phyloP scores from a whole-genome alignment of 2,329 filamentous ascomycete species.

The Colletotrichum noveboracense region DNA sequence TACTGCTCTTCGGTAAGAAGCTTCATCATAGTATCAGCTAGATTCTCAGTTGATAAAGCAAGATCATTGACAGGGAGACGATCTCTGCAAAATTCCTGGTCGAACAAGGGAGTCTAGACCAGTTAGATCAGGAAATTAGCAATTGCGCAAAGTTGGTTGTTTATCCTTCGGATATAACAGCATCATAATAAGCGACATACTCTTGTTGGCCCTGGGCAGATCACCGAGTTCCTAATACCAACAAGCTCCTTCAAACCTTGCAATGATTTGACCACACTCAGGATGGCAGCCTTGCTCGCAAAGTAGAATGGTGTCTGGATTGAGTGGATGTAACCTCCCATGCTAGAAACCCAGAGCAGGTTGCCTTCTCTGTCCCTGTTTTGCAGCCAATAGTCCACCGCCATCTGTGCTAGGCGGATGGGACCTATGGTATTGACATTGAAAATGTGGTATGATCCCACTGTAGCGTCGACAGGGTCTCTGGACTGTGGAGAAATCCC shows the following conservation, averaged over 20 bases:
- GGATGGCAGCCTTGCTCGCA: constrained; percentile 31
- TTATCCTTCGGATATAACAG: neutral
- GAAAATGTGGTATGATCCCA: constrained; percentile 28
- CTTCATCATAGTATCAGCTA: constrained; percentile 15
- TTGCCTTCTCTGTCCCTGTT: constrained; percentile 39
- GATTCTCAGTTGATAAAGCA: neutral
- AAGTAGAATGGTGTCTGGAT: constrained; percentile 34
- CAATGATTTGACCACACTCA: neutral
- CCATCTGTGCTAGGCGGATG: constrained; percentile 30
- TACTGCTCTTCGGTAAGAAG: constrained; percentile 18
- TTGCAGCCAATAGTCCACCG: constrained; percentile 33
- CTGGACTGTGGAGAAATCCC: constrained; percentile 24
- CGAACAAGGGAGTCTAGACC: neutral
- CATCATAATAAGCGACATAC: neutral
- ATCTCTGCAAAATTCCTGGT: neutral
- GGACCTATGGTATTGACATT: constrained; percentile 30
- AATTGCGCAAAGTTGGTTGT: neutral
- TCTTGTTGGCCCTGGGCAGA: neutral
- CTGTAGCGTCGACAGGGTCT: constrained; percentile 23
- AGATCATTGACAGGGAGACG: neutral
- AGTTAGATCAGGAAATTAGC: neutral
- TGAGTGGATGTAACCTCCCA: constrained; percentile 32
- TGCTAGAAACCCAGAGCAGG: constrained; percentile 29
- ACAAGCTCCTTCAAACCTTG: neutral
- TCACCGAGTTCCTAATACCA: neutral